Base-by-base conservation (phyloP, 2,329 filamentous ascomycete genomes). In the Fragosphaeria purpurea region DNA sequence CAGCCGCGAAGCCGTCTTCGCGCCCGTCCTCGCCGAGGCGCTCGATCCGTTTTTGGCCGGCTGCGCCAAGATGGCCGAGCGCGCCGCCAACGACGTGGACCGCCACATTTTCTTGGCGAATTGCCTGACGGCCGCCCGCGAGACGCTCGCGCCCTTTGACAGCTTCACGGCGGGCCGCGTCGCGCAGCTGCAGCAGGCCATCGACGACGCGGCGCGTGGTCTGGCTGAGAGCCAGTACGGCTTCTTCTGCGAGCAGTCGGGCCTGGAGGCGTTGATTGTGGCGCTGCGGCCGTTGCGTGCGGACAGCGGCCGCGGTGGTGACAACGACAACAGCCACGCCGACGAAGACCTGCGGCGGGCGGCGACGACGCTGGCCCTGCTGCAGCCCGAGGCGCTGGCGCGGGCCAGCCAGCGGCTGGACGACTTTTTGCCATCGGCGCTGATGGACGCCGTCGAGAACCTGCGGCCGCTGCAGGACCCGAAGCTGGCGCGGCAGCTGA, bases 361-460 rank as follows among this genome's bases (percentile, higher is more conserved):
- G 10, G 73, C 88, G 31, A 63, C 71, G 1, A 61, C 62, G 1
- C 70, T 85, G 1, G 70, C 75, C 0, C 67, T 75, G 4, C 79
- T 88, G 61, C 76, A 82, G 52, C 75, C 79, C 0, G 68, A 75
- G 5, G 66, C 75, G 0, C 71, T 97, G n/a, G 68, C 76, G 1
- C 69, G 73, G 46, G 82, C 84, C 2, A 87, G 87, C 59, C 86
- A 90, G 59, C 77, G 76, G 41, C 73, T 98, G 6, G 93, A 98
- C 61, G 83, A 88, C 54, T 98, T 97, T 68, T 72, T 98, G 31
- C 90, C 93, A 0, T 94, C 88, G 1, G 93, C 91, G 3, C 75
- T 95, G 34, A 91, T 96, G 74, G 93, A 98, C 63, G 90, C 90
- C 3, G 82, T 87, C 59, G 86, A 93, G 47, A 87, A 88, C 53